Percentiles rank a stretch among this genome's conserved stretches.
These are phyloP conservation scores for Mitragyna speciosa DNA, from an alignment of 257 asterid genomes.

Conservation along the genomic window DNA sequence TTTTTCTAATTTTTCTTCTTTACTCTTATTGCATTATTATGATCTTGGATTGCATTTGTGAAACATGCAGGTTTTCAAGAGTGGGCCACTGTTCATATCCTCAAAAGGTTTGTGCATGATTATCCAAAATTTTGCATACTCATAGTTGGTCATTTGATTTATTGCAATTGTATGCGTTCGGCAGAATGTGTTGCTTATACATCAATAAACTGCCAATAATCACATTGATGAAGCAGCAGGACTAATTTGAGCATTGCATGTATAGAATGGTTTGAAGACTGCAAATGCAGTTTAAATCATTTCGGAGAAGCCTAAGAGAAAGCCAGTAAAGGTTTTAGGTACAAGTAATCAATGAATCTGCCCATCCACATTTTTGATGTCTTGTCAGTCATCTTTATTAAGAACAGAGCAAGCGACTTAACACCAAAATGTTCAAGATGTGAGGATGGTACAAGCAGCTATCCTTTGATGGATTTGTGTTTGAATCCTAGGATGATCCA, in stretches of 20 bases:
- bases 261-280: neutral
- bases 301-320: neutral
- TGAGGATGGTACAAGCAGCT: neutral
- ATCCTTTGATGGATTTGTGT: neutral
- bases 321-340: neutral
- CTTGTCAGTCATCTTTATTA: neutral
- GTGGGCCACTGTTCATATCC: constrained; percentile 93
- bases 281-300: neutral
- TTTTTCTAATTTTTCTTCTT: constrained; percentile 18
- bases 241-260: neutral
- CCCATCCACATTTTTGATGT: neutral
- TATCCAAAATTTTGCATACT: neutral
- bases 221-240: neutral
- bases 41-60: constrained; percentile 6
- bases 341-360: neutral
- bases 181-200: neutral
- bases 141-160: neutral
- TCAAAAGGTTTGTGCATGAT: constrained; percentile 69
- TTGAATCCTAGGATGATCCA: neutral
- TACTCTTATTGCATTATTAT: neutral
- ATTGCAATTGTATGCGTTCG: neutral
- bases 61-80: constrained; percentile 86
- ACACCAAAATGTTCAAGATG: neutral
- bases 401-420: neutral
- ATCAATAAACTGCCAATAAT: neutral